Conservation (phyloP, 176 grass and related monocot genomes). For the Thinopyrum elongatum region DNA sequence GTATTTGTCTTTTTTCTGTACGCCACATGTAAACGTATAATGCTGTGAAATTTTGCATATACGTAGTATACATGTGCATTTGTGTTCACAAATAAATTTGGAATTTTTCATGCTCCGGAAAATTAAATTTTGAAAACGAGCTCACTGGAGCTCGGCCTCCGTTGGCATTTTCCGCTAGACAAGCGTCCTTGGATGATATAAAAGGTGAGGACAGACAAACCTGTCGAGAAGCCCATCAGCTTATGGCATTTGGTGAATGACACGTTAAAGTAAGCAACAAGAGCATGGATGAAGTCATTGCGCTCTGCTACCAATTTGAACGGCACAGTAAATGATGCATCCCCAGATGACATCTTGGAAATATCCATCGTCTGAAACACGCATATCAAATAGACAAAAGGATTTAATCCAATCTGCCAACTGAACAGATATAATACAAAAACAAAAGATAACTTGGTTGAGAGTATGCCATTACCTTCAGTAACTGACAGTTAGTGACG, state of each 20-base stretch:
- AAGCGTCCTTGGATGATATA: background rate
- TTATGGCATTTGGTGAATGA: slow-evolving; percentile 97
- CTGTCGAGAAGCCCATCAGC: slow-evolving; percentile 88
- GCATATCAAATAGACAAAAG: background rate
- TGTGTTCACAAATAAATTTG: too few species aligned
- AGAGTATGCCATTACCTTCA: slow-evolving; percentile 50
- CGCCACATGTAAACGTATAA: too few species aligned
- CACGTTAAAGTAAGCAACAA: slow-evolving; percentile 94
- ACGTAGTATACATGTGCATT: too few species aligned
- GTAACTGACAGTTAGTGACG: slow-evolving; percentile 80
- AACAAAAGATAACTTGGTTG: background rate
- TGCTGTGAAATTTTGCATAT: too few species aligned
- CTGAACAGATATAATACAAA: background rate
- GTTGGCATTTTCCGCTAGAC: too few species aligned
- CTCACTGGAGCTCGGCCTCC: too few species aligned
- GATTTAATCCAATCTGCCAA: background rate
- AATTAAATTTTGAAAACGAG: too few species aligned
- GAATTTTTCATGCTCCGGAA: too few species aligned
- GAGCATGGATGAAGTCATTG: slow-evolving; percentile 91
- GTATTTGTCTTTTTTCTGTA: too few species aligned
- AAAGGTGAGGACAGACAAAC: slow-evolving; percentile 31
- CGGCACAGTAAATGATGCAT: slow-evolving; percentile 81
- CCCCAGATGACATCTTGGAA: slow-evolving; percentile 84
- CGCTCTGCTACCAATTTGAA: slow-evolving; percentile 89
- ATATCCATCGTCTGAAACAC: slow-evolving; percentile 90